Base-by-base conservation (phyloP, 2,329 filamentous ascomycete genomes). In the Clarireedia paspali region DNA sequence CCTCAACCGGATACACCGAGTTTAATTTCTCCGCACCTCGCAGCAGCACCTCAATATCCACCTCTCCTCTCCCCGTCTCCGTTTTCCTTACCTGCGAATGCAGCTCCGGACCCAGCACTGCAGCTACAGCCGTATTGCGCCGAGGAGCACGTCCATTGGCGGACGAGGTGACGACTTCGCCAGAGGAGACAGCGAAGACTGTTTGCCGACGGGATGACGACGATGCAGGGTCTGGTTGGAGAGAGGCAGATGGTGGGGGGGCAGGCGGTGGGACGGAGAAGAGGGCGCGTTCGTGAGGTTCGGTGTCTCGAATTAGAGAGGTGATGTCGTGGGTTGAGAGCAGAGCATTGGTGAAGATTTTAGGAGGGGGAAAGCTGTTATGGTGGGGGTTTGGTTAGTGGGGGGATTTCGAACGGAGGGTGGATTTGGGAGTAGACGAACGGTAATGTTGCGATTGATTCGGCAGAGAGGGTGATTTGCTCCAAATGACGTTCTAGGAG, bases 301-400 rank as follows among this genome's bases (percentile, higher is more conserved):
- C 94, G 3, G 92, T 96, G 70, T 99, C 94, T 59, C 94, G 88
- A 67, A 99, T 96, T 48, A 99, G 77, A 12, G 89, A 83, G 4
- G 94, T 97, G 64, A 99, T 97, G 71, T 99, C 94, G 71, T 91
- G 86, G 63, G 85, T 85, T 56, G 87, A 85, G 49, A 97, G 84
- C 40, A 99, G 80, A 36, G 94, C 91, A 70, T 95, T 96, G 63
- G 91, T 94, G 74, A 97, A 99, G 67, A 94, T 91, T 67, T 89
- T 95, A n/a, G 92, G 89, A 2, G 83, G 83, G 42, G 89, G 89
- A 65, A 97, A 97, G 36, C 90, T 95, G 67, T 55, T 55, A 62
- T 50, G 30, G 55, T 58, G 50, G 53, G 27, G 27, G 27, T 30
- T 30, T 30, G 60, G 49, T 59, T 26, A 54, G 36, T 9, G 6